Conservation (phyloP, 345 rosid species). For the Boechera divaricarpa region DNA sequence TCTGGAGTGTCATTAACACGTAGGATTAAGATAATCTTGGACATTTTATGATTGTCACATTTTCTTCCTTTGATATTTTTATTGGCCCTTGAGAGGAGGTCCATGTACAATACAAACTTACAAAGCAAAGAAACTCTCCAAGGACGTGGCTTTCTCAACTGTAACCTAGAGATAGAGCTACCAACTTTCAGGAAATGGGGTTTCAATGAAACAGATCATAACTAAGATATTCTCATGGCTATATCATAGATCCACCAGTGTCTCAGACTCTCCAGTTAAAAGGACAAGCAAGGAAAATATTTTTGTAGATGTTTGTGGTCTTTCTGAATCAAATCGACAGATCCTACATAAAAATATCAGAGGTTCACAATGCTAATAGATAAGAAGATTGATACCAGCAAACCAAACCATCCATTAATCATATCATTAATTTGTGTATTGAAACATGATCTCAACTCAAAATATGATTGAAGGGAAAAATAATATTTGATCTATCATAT, state of each 20-base stretch:
- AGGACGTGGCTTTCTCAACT: not conserved
- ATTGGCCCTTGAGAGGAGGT: not conserved
- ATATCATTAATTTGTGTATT: slow-evolving; percentile 13
- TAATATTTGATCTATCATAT: slow-evolving; percentile 18
- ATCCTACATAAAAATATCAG: not conserved
- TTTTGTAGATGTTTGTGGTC: not conserved
- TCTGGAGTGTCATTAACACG: too few relatives aligned
- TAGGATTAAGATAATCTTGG: too few relatives aligned
- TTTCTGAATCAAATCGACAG: not conserved
- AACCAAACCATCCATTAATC: slow-evolving; percentile 30
- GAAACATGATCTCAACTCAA: slow-evolving; percentile 10
- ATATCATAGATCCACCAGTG: slow-evolving; percentile 4
- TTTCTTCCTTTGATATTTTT: too few relatives aligned
- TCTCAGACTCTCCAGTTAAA: not conserved
- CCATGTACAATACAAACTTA: not conserved
- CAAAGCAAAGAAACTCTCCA: not conserved
- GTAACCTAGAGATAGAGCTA: slow-evolving; percentile 3
- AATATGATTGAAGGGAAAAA: not conserved
- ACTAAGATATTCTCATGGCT: not conserved
- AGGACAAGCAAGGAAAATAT: not conserved
- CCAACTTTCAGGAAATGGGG: not conserved
- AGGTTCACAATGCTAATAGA: not conserved
- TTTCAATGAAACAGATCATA: slow-evolving; percentile 3
- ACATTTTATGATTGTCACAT: too few relatives aligned
- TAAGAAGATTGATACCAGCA: not conserved